Evolutionary conservation across 2,329 filamentous ascomycete species (phyloP).

Genomic region (Ophiostoma perfectum): DNA sequence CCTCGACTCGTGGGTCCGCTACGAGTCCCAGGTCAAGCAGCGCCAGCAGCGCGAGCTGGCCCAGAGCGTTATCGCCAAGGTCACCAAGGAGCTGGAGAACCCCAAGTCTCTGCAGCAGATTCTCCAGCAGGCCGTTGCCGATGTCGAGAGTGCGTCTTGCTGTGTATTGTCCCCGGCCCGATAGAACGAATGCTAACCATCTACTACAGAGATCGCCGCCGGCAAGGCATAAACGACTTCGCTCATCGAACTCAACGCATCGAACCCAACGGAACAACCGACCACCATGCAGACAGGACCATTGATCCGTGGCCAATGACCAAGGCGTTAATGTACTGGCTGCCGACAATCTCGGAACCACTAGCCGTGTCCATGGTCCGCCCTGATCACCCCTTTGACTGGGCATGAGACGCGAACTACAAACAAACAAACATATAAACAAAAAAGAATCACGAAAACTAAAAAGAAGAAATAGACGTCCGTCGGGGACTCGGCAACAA

Average conservation of each 20-base stretch:
- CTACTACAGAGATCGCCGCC: constrained; percentile 46
- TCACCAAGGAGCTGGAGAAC: constrained; percentile 97
- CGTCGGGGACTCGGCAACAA: neutral
- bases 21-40: constrained; percentile 98
- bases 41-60: constrained; percentile 96
- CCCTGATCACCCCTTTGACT: neutral
- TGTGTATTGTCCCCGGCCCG: neutral
- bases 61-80: constrained; percentile 89
- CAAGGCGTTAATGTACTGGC: neutral
- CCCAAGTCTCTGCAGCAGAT: constrained; percentile 97
- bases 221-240: constrained; percentile 55
- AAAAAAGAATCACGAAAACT: neutral
- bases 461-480: constrained; percentile 9
- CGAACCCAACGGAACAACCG: too few relatives aligned
- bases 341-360: constrained; percentile 2
- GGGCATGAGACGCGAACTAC: neutral
- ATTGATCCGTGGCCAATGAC: constrained; percentile 28
- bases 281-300: neutral
- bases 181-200: constrained; percentile 36
- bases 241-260: neutral
- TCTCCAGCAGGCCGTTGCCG: constrained; percentile 88
- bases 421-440: neutral
- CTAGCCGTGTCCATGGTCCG: neutral
- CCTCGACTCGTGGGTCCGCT: constrained; percentile 97
- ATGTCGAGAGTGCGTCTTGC: constrained; percentile 72